phyloP scores from a whole-genome alignment of 2,329 filamentous ascomycete species.

The Cytospora mali region DNA sequence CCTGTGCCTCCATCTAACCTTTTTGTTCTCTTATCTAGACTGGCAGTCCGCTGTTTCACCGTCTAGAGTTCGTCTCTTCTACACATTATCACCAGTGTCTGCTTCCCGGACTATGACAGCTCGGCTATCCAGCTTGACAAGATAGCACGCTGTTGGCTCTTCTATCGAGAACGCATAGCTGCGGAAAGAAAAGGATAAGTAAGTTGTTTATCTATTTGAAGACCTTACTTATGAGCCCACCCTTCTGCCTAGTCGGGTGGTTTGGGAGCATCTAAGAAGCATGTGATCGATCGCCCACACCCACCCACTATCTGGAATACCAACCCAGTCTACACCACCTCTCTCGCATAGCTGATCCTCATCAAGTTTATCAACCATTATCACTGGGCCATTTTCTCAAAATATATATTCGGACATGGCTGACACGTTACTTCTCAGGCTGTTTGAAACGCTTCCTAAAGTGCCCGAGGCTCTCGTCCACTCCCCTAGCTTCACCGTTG shows the following conservation, averaged over 20 bases:
- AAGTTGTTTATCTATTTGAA: not conserved
- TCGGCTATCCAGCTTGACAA: not conserved
- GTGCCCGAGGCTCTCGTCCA: slow-evolving; percentile 44
- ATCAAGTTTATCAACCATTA: not conserved
- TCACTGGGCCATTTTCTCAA: not conserved
- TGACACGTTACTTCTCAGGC: slow-evolving; percentile 46
- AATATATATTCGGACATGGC: slow-evolving; percentile 38
- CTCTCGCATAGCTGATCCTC: not conserved
- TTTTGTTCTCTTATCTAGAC: slow-evolving; percentile 4
- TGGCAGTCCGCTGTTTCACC: not conserved
- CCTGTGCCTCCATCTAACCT: not conserved
- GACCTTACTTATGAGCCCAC: slow-evolving; percentile 7
- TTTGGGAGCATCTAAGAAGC: slow-evolving; percentile 1
- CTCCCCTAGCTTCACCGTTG: slow-evolving; percentile 41
- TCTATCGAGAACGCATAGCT: not conserved
- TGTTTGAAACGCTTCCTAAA: slow-evolving; percentile 44
- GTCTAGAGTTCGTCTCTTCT: not conserved
- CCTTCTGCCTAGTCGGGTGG: not conserved
- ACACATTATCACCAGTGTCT: not conserved
- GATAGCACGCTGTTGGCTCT: not conserved
- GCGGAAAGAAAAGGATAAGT: not conserved
- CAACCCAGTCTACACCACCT: not conserved
- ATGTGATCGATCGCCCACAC: slow-evolving; percentile 16
- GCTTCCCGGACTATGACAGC: not conserved
- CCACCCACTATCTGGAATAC: not conserved